Evolutionary conservation across 2,329 filamentous ascomycete species (phyloP).

Genomic region (Knufia petricola): DNA sequence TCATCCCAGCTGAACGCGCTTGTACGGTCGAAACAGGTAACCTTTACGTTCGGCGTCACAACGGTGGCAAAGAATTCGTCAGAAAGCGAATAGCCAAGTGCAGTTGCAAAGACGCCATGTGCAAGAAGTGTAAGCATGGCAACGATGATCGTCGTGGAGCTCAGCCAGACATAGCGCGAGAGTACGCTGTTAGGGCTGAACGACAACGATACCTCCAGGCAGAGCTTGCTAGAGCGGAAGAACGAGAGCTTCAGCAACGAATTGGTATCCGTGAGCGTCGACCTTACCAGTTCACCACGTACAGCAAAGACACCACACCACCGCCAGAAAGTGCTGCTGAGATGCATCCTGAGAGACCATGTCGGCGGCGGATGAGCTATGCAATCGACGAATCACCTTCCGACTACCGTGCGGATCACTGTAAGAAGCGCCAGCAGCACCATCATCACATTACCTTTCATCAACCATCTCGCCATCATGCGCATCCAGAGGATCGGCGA

Average conservation of each 20-base stretch:
- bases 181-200: not conserved
- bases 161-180: not conserved
- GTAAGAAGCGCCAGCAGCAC: not conserved
- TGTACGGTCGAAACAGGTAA: not conserved
- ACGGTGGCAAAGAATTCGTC: constrained; percentile 1
- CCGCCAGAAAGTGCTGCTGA: not conserved
- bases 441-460: not conserved
- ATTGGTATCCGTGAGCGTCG: constrained; percentile 6
- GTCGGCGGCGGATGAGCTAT: not conserved
- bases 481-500: not conserved
- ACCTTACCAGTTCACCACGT: not conserved
- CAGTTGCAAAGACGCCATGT: not conserved
- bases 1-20: not conserved
- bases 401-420: not conserved
- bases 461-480: not conserved
- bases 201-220: not conserved
- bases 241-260: constrained; percentile 2
- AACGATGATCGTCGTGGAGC: not conserved
- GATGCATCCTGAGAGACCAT: not conserved
- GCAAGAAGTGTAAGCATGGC: not conserved
- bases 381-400: not conserved
- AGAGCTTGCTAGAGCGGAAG: constrained; percentile 2
- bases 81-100: not conserved
- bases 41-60: constrained; percentile 4
- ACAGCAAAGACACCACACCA: not conserved